Evolutionary conservation across 176 grass and related monocot species (phyloP).

Genomic region (Tuctoria greenei): DNA sequence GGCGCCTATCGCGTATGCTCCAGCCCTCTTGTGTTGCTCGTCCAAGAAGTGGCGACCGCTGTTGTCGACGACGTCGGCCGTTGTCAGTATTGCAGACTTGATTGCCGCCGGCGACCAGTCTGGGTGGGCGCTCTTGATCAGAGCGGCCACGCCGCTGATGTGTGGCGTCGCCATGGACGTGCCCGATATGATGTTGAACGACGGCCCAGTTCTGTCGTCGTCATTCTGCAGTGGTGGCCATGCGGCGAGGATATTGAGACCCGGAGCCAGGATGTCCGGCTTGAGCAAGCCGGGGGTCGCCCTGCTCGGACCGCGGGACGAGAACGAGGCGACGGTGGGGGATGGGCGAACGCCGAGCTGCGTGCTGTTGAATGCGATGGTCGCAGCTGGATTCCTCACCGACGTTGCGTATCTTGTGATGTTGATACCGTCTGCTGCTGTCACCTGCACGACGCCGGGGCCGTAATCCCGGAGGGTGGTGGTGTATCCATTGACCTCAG

Average conservation of each 20-base stretch:
- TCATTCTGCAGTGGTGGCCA: not conserved
- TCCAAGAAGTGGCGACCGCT: slow-evolving; percentile 28
- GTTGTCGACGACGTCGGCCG: not conserved
- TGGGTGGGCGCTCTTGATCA: slow-evolving; percentile 42
- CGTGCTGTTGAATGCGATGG: slow-evolving; percentile 17
- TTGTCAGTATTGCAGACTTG: slow-evolving; percentile 54
- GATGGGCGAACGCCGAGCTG: no score
- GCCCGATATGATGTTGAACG: slow-evolving; percentile 43
- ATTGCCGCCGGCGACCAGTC: slow-evolving; percentile 38
- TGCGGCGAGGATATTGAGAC: slow-evolving; percentile 53
- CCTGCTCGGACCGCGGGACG: slow-evolving; percentile 39
- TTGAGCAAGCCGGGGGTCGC: slow-evolving; percentile 39
- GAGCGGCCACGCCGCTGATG: slow-evolving; percentile 44
- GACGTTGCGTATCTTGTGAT: not conserved
- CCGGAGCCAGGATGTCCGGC: slow-evolving; percentile 53
- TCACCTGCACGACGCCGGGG: slow-evolving; percentile 19
- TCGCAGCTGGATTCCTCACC: not conserved
- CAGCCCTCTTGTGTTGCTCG: not conserved
- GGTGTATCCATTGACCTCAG: no score
- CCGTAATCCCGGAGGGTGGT: slow-evolving; percentile 13
- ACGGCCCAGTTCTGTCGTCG: no score
- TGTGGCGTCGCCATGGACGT: slow-evolving; percentile 64
- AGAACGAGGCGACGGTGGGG: slow-evolving; percentile 36
- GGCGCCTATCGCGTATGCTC: slow-evolving; percentile 27
- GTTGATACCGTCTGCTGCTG: not conserved